These are phyloP conservation scores for Tolypocladium guangdongense DNA, from an alignment of 2,329 filamentous ascomycete species.

Conservation along the genomic window DNA sequence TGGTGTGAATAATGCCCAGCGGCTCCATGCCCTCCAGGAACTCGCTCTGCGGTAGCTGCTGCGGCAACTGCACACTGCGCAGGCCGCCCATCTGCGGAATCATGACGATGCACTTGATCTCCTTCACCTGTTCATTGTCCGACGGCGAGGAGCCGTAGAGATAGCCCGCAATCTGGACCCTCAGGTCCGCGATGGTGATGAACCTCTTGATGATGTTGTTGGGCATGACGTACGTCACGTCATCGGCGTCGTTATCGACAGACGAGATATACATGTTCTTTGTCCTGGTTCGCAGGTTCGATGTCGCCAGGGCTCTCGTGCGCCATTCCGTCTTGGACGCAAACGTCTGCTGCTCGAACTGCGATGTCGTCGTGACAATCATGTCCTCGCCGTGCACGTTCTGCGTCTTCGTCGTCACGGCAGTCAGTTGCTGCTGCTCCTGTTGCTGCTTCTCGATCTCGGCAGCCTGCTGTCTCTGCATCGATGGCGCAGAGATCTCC, in stretches of 20 bases:
- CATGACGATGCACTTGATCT: constrained; percentile 94
- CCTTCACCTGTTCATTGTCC: constrained; percentile 95
- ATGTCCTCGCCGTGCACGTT: constrained; percentile 97
- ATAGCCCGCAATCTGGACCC: constrained; percentile 93
- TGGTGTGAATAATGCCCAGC: constrained; percentile 88
- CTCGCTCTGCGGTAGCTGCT: constrained; percentile 84
- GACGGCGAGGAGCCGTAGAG: constrained; percentile 86
- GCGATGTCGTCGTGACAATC: constrained; percentile 93
- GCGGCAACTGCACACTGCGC: constrained; percentile 81
- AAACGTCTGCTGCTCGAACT: constrained; percentile 96
- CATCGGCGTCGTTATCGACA: constrained; percentile 82
- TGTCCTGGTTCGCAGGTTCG: constrained; percentile 81
- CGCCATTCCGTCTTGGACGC: constrained; percentile 99
- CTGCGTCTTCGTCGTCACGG: constrained; percentile 95
- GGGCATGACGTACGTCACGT: constrained; percentile 95
- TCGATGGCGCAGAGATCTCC: constrained; percentile 96
- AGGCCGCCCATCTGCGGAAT: constrained; percentile 92
- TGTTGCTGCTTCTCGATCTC: constrained; percentile 99
- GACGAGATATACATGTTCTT: constrained; percentile 99
- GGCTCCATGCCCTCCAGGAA: constrained; percentile 80
- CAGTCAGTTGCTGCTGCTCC: constrained; percentile 91
- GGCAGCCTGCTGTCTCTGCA: constrained; percentile 96
- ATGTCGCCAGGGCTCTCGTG: constrained; percentile 90
- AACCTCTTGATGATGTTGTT: constrained; percentile 98
- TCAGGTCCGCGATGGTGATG: constrained; percentile 92